A percentile compares a stretch with the other conserved stretches of the same genome.
Evolutionary conservation across 2,329 filamentous ascomycete species (phyloP).

Genomic region (Xylaria polymorpha): DNA sequence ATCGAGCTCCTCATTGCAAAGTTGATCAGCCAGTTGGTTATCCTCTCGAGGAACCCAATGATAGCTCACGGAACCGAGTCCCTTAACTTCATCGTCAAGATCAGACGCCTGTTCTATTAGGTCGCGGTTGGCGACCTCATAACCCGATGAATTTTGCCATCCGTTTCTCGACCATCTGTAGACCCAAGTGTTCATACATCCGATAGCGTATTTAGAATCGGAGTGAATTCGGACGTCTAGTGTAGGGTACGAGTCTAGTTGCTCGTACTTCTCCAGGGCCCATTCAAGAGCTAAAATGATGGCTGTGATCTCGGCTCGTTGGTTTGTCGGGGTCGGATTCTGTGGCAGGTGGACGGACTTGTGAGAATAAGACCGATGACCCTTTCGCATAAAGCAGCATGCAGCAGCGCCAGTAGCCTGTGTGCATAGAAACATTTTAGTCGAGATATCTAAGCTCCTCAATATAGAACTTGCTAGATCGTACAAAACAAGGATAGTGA

Average conservation of each 20-base stretch:
- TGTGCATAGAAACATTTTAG: too few species aligned
- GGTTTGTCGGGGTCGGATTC: conserved; percentile 45
- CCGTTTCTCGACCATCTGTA: conserved; percentile 51
- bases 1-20: conserved; percentile 50
- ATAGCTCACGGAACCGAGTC: conserved; percentile 49
- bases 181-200: conserved; percentile 50
- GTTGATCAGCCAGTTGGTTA: conserved; percentile 49
- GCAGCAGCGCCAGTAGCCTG: conserved; percentile 50
- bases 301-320: conserved; percentile 52
- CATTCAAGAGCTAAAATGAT: conserved; percentile 61
- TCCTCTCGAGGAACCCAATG: conserved; percentile 50
- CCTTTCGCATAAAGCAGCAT: conserved; percentile 40
- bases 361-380: neutral
- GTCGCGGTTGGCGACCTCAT: conserved; percentile 52
- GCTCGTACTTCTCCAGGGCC: conserved; percentile 52
- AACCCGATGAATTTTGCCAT: conserved; percentile 49
- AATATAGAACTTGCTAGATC: too few species aligned
- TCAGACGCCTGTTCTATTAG: conserved; percentile 48
- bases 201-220: conserved; percentile 53
- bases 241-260: conserved; percentile 37
- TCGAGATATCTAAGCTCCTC: too few species aligned
- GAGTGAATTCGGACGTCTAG: conserved; percentile 50
- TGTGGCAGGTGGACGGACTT: conserved; percentile 4
- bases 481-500: too few species aligned
- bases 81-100: conserved; percentile 44